Percentiles rank a stretch among this genome's conserved stretches.
These are phyloP conservation scores for Termitomyces sp. DNA, from an alignment of 768 basidiomycete genomes.

Conservation along the genomic window DNA sequence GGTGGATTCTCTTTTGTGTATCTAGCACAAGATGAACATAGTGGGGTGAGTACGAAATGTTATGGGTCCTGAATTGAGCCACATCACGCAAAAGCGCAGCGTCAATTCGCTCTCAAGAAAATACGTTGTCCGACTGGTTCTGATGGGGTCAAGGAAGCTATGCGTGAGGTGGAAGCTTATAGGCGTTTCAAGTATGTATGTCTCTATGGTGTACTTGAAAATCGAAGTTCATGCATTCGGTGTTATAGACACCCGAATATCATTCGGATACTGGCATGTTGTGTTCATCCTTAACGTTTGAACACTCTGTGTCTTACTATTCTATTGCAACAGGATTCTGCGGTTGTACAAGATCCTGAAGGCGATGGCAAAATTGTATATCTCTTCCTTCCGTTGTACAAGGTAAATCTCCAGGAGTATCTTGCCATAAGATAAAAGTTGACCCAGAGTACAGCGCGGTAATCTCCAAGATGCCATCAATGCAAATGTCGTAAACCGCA, in stretches of 20 bases:
- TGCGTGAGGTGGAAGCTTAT: slow-evolving; percentile 91
- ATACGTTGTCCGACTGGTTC: slow-evolving; percentile 87
- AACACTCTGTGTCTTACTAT: slow-evolving; percentile 4
- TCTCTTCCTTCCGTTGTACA: slow-evolving; percentile 91
- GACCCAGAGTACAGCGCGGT: slow-evolving; percentile 50
- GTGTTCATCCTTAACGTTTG: background rate
- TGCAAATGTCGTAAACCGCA: slow-evolving; percentile 73
- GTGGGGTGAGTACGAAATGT: slow-evolving; percentile 49
- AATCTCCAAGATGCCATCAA: slow-evolving; percentile 96
- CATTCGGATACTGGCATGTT: slow-evolving; percentile 77
- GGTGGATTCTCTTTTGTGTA: slow-evolving; percentile 95
- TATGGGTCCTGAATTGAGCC: background rate
- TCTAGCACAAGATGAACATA: slow-evolving; percentile 79
- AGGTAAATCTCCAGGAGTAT: slow-evolving; percentile 36
- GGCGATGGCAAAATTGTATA: slow-evolving; percentile 95
- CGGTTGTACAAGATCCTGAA: slow-evolving; percentile 89
- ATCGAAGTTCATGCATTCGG: background rate
- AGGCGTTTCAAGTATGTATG: slow-evolving; percentile 85
- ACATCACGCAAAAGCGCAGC: slow-evolving; percentile 32
- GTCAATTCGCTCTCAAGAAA: slow-evolving; percentile 96
- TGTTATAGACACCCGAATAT: slow-evolving; percentile 84
- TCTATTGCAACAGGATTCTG: slow-evolving; percentile 62
- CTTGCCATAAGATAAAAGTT: background rate
- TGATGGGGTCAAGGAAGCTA: slow-evolving; percentile 84
- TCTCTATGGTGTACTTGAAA: slow-evolving; percentile 5